These are phyloP conservation scores for Withania somnifera DNA, from an alignment of 305 asterid genomes.

Conservation along the genomic window DNA sequence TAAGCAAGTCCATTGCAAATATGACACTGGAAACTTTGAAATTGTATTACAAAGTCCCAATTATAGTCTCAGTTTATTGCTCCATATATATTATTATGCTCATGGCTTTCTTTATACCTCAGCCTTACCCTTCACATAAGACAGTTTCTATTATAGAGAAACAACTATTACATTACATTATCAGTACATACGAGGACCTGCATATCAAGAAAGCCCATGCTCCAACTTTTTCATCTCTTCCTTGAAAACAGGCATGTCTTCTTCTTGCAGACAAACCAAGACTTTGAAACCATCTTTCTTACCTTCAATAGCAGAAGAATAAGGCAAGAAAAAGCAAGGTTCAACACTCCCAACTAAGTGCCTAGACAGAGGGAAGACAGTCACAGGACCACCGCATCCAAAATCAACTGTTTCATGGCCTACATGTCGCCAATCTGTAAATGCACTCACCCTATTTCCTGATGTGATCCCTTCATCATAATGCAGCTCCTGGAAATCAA, in stretches of 20 bases:
- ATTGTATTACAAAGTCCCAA: neutral
- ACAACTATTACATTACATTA: neutral
- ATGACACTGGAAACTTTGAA: neutral
- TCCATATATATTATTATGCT: neutral
- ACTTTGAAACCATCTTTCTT: conserved; percentile 39
- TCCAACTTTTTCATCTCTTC: conserved; percentile 22
- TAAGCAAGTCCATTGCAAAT: neutral
- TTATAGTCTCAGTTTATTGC: neutral
- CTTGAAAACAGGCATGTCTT: conserved; percentile 23
- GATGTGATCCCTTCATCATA: conserved; percentile 47
- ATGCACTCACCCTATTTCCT: conserved; percentile 58
- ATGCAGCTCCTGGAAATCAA: conserved; percentile 68
- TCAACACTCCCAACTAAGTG: conserved; percentile 56
- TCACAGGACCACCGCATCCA: conserved; percentile 82
- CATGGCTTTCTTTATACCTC: neutral
- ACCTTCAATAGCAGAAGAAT: conserved; percentile 22
- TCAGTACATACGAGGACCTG: neutral
- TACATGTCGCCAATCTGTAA: conserved; percentile 85
- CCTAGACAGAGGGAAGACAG: conserved; percentile 58
- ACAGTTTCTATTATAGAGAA: neutral
- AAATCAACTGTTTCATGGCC: conserved; percentile 74
- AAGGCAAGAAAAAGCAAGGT: conserved; percentile 63
- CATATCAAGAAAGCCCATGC: neutral
- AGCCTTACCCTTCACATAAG: neutral
- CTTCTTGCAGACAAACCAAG: conserved; percentile 54